phyloP scores from a whole-genome alignment of 2,329 filamentous ascomycete species.

The Fusarium citri region DNA sequence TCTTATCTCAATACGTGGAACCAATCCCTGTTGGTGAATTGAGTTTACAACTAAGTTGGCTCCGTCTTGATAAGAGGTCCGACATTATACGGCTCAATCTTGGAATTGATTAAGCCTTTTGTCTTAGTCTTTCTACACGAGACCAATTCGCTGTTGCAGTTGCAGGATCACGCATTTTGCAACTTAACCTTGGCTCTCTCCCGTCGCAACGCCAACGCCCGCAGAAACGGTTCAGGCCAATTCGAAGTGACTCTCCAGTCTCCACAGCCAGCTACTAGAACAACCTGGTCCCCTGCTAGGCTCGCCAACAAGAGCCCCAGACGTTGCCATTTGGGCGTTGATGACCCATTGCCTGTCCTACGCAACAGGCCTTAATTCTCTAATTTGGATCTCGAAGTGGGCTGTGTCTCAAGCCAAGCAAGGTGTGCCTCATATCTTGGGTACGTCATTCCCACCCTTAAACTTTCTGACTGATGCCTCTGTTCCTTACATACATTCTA shows the following conservation, averaged over 20 bases:
- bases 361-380: constrained; percentile 29
- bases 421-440: constrained; percentile 9
- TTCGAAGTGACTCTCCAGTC: constrained; percentile 8
- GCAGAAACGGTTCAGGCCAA: constrained; percentile 16
- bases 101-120: background rate
- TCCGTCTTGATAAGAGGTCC: background rate
- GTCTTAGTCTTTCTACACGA: background rate
- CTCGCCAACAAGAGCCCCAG: constrained; percentile 4
- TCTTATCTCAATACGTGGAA: constrained; percentile 26
- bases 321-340: constrained; percentile 15
- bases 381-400: constrained; percentile 28
- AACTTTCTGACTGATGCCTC: constrained; percentile 11
- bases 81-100: background rate
- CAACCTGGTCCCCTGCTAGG: constrained; percentile 15
- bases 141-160: background rate
- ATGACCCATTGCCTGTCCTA: constrained; percentile 15
- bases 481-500: constrained; percentile 21
- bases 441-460: constrained; percentile 20
- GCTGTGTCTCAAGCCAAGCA: constrained; percentile 33
- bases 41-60: constrained; percentile 9
- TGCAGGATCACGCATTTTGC: background rate
- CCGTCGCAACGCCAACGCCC: constrained; percentile 20
- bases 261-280: constrained; percentile 24
- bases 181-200: constrained; percentile 1
- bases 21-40: constrained; percentile 15